Evolutionary conservation across 2,329 filamentous ascomycete species (phyloP).

Genomic region (Zasmidium cellare): DNA sequence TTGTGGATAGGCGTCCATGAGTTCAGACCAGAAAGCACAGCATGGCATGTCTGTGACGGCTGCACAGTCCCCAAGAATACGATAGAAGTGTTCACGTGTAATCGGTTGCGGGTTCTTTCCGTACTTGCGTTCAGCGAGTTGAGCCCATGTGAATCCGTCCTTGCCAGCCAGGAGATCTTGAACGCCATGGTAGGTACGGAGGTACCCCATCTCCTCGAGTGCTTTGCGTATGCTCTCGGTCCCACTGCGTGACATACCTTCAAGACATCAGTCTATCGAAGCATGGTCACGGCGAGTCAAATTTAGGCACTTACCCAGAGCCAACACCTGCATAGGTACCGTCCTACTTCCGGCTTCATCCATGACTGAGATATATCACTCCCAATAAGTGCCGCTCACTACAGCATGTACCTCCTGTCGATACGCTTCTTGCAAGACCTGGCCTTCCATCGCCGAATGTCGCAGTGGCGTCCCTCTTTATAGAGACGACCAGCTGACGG

Average conservation of each 20-base stretch:
- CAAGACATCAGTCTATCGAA: neutral
- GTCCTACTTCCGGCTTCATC: too few relatives aligned
- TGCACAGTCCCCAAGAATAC: constrained; percentile 61
- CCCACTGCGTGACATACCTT: neutral
- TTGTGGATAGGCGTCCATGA: constrained; percentile 14
- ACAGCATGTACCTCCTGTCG: too few relatives aligned
- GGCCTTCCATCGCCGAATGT: too few relatives aligned
- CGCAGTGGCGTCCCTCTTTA: too few relatives aligned
- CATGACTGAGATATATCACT: too few relatives aligned
- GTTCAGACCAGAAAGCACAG: constrained; percentile 16
- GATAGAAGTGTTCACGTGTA: constrained; percentile 47
- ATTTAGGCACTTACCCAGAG: neutral
- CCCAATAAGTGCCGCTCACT: too few relatives aligned
- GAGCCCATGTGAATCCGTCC: neutral
- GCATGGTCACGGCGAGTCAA: too few relatives aligned
- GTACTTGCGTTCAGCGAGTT: neutral
- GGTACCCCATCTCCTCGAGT: neutral
- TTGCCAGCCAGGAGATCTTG: neutral
- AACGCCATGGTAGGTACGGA: neutral
- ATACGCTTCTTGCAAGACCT: too few relatives aligned
- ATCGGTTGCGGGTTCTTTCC: neutral
- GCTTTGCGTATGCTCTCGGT: neutral
- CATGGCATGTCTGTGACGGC: constrained; percentile 17
- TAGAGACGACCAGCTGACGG: too few relatives aligned
- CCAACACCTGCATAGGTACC: neutral